Conservation (phyloP, 495 filamentous ascomycete genomes). For the Aspergillus haitiensis region DNA sequence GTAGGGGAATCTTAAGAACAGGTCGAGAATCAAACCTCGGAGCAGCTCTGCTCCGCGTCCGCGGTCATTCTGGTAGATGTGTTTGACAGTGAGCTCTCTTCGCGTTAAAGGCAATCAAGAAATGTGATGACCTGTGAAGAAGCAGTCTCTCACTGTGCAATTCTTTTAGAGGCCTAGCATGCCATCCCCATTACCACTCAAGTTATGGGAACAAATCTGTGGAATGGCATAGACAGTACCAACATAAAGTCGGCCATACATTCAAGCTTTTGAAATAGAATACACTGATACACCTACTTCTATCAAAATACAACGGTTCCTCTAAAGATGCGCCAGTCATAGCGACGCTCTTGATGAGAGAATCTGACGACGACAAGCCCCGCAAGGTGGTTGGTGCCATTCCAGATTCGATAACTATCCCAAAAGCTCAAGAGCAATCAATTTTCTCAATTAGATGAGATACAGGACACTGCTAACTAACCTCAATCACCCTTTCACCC, state of each 20-base stretch:
- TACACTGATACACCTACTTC: not conserved
- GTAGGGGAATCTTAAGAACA: no score
- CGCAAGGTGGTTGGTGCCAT: not conserved
- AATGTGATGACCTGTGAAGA: not conserved
- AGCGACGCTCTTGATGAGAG: not conserved
- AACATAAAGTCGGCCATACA: not conserved
- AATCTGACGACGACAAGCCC: not conserved
- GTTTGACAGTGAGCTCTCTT: not conserved
- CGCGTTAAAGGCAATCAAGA: not conserved
- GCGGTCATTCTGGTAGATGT: no score
- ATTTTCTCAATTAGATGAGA: no score
- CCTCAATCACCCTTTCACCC: no score
- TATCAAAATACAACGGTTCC: slow-evolving; percentile 1
- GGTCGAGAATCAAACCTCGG: no score
- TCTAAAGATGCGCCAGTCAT: not conserved
- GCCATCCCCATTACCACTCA: not conserved
- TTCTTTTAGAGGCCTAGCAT: not conserved
- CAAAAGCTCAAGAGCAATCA: not conserved
- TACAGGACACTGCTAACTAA: no score
- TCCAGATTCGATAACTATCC: not conserved
- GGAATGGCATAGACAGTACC: not conserved
- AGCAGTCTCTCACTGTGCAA: not conserved
- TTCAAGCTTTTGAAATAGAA: not conserved
- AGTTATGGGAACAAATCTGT: not conserved
- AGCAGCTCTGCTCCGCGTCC: no score